These are phyloP conservation scores for Begonia peltatifolia DNA, from an alignment of 306 rosid species.

Conservation along the genomic window DNA sequence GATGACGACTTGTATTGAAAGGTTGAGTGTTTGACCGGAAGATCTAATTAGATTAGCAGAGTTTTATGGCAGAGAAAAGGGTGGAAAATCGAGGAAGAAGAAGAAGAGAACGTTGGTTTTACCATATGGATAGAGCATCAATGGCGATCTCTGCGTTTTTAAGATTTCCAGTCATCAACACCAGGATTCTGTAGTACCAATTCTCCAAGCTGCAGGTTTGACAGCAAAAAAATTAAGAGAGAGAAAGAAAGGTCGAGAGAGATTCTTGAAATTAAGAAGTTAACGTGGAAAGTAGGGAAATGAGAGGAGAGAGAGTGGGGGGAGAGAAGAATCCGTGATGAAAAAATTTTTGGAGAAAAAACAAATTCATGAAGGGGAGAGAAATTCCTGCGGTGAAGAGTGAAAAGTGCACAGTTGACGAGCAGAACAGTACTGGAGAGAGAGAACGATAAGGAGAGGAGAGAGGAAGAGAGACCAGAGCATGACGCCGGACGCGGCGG, in stretches of 20 bases:
- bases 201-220: neutral
- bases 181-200: constrained; percentile 2
- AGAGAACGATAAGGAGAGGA: neutral
- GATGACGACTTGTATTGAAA: neutral
- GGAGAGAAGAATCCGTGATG: neutral
- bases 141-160: neutral
- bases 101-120: neutral
- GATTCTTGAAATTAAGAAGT: too few relatives aligned
- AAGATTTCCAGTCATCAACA: neutral
- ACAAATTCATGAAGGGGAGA: neutral
- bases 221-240: too few relatives aligned
- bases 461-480: neutral
- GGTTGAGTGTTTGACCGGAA: neutral
- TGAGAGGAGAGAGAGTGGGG: too few relatives aligned
- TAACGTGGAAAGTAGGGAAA: too few relatives aligned
- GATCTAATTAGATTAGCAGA: neutral
- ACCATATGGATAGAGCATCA: neutral
- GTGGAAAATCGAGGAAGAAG: neutral
- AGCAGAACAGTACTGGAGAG: neutral
- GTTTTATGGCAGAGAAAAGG: neutral
- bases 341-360: neutral
- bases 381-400: neutral
- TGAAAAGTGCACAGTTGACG: neutral
- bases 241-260: too few relatives aligned
- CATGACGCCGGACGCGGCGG: neutral